These are phyloP conservation scores for Obelidium mucronatum DNA, from an alignment of 192 early-diverging fungal genomes.

Conservation along the genomic window DNA sequence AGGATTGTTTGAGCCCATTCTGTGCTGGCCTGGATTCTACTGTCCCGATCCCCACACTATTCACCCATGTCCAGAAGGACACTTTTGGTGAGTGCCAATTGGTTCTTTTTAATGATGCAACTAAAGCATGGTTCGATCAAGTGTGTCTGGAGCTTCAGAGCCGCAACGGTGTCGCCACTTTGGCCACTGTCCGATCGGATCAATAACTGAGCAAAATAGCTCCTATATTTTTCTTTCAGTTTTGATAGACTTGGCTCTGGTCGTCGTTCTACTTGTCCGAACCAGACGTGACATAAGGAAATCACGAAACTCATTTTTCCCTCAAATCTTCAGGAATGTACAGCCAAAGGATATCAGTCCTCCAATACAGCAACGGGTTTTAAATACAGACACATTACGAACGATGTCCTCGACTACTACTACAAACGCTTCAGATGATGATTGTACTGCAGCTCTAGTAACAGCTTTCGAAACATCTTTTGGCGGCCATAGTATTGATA, in stretches of 20 bases:
- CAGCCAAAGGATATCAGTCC: too few species aligned
- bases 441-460: too few species aligned
- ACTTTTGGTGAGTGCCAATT: not conserved
- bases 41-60: slow-evolving; percentile 45
- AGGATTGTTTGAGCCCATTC: slow-evolving; percentile 44
- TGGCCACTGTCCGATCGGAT: slow-evolving; percentile 19
- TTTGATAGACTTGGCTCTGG: slow-evolving; percentile 10
- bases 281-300: too few species aligned
- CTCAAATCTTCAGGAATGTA: too few species aligned
- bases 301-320: too few species aligned
- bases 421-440: too few species aligned
- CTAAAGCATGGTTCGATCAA: not conserved
- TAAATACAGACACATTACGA: too few species aligned
- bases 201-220: slow-evolving; percentile 10
- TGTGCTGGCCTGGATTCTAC: slow-evolving; percentile 45
- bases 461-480: too few species aligned
- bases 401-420: too few species aligned
- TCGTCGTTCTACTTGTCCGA: not conserved
- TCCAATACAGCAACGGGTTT: too few species aligned
- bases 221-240: slow-evolving; percentile 13
- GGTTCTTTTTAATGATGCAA: not conserved
- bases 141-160: slow-evolving; percentile 7
- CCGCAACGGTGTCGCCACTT: slow-evolving; percentile 6
- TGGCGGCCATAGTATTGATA: too few species aligned
- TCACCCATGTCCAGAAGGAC: slow-evolving; percentile 20